Percentiles rank a stretch among this genome's conserved stretches.
Conservation (phyloP, 2,329 filamentous ascomycete genomes). For the Biscogniauxia sp. region DNA sequence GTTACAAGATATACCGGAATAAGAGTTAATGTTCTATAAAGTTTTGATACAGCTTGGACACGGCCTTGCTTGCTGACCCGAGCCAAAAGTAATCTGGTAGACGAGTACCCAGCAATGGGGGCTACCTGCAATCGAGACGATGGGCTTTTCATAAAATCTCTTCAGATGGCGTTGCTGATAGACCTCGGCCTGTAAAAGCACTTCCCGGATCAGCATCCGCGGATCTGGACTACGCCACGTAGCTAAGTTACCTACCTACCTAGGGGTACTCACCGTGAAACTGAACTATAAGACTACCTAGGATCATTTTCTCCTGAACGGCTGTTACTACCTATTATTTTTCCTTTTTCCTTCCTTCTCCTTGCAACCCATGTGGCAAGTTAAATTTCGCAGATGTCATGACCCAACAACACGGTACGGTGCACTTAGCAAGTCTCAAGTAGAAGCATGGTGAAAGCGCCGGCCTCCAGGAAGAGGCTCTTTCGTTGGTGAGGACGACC, state of each 20-base stretch:
- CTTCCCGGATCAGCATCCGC: not conserved
- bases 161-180: not conserved
- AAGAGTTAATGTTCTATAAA: not conserved
- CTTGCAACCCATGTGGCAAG: not conserved
- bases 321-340: too few relatives aligned
- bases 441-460: not conserved
- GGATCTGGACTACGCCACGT: not conserved
- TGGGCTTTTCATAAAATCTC: not conserved
- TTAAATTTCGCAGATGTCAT: not conserved
- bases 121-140: not conserved
- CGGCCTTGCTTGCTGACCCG: not conserved
- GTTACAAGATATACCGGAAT: not conserved
- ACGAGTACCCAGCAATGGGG: not conserved
- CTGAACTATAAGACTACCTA: not conserved
- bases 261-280: not conserved
- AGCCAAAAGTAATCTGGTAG: not conserved
- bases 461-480: not conserved
- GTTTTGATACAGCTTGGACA: not conserved
- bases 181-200: not conserved
- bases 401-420: not conserved
- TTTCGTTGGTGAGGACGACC: not conserved
- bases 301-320: not conserved
- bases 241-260: too few relatives aligned
- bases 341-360: not conserved
- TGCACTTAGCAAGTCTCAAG: not conserved